Percentiles rank a stretch among this genome's conserved stretches.
phyloP scores from a whole-genome alignment of 768 basidiomycete species.

The Amanita polypyramis region DNA sequence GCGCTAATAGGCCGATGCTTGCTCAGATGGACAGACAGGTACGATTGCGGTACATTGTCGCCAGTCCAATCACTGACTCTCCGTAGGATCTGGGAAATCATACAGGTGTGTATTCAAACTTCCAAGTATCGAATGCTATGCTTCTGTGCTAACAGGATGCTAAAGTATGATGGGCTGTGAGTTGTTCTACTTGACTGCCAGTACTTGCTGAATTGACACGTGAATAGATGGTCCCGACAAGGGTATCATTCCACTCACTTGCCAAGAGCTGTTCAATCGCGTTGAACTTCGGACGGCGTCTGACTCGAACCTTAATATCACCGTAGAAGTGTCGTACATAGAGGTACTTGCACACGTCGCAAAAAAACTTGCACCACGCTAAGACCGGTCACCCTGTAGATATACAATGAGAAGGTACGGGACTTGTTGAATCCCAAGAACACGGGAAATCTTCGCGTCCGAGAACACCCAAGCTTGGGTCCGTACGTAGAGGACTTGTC shows the following conservation, averaged over 20 bases:
- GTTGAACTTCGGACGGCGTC: constrained; percentile 51
- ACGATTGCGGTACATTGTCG: constrained; percentile 17
- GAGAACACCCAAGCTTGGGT: constrained; percentile 91
- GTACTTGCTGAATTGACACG: neutral
- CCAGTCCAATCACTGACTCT: constrained; percentile 1
- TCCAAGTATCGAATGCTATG: neutral
- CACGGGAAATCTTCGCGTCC: constrained; percentile 88
- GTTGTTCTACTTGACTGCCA: constrained; percentile 22
- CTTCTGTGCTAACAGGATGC: constrained; percentile 6
- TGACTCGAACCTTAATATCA: constrained; percentile 68
- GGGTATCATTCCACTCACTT: constrained; percentile 95
- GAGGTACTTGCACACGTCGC: constrained; percentile 46
- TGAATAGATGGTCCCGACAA: constrained; percentile 81
- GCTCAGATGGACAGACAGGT: constrained; percentile 78
- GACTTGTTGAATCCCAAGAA: constrained; percentile 98
- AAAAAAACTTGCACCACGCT: neutral
- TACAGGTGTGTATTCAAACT: constrained; percentile 54
- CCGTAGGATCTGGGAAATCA: constrained; percentile 79
- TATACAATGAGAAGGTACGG: constrained; percentile 96
- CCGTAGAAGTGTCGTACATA: constrained; percentile 97
- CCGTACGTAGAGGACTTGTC: constrained; percentile 99
- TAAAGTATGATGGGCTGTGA: constrained; percentile 90
- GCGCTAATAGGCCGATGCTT: neutral
- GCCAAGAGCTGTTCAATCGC: constrained; percentile 83
- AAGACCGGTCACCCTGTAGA: constrained; percentile 31